These are phyloP conservation scores for Ramularia collo-cygni DNA, from an alignment of 2,329 filamentous ascomycete species.

Conservation along the genomic window DNA sequence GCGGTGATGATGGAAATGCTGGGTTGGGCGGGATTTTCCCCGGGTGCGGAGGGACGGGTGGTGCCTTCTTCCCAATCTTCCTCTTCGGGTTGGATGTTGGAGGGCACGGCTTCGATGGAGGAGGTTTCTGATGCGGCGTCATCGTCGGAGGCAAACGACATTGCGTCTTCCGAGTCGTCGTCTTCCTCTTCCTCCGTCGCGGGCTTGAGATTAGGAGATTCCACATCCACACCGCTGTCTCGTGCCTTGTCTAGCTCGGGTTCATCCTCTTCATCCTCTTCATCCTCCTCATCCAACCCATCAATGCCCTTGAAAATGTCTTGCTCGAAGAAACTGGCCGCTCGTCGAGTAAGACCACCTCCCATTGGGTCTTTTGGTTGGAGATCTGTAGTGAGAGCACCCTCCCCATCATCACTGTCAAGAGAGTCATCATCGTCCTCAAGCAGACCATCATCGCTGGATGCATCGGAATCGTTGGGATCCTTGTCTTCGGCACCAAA, in stretches of 20 bases:
- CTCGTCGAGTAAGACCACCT: constrained; percentile 69
- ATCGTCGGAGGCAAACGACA: neutral
- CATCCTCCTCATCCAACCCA: constrained; percentile 52
- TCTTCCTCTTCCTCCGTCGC: constrained; percentile 16
- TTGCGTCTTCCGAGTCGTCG: constrained; percentile 8
- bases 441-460: constrained; percentile 47
- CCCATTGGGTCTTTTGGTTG: constrained; percentile 40
- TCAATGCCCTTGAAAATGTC: constrained; percentile 86
- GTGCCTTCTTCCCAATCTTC: constrained; percentile 56
- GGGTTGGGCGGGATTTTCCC: constrained; percentile 47
- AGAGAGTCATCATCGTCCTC: constrained; percentile 56
- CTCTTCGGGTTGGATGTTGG: constrained; percentile 34
- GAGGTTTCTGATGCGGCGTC: neutral
- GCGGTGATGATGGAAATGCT: constrained; percentile 99
- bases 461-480: constrained; percentile 38
- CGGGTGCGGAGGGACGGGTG: constrained; percentile 46
- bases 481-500: constrained; percentile 61
- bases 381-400: constrained; percentile 55
- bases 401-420: constrained; percentile 41
- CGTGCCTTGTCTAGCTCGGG: constrained; percentile 36
- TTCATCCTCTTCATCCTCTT: constrained; percentile 35
- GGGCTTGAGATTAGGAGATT: constrained; percentile 24
- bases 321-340: constrained; percentile 85
- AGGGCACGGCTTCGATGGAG: neutral
- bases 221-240: constrained; percentile 37